Conservation (phyloP, 1,284 basidiomycete species). For the Bjerkandera adusta region DNA sequence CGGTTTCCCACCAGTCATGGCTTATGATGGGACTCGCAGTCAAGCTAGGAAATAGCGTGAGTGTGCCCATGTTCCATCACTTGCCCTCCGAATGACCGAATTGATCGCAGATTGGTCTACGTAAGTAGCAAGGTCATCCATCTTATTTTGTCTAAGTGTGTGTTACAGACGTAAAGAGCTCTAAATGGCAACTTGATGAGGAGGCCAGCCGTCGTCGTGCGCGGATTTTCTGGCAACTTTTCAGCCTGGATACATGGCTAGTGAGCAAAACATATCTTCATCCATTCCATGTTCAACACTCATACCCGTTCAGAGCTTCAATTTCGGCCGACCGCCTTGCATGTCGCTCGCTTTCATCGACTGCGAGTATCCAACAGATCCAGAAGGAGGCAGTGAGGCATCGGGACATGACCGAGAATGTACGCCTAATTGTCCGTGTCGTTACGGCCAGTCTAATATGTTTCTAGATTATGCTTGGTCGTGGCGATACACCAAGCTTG, state of each 20-base stretch:
- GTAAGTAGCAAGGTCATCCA: slow-evolving; percentile 44
- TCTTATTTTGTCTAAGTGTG: too few species aligned
- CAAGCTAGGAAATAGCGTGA: slow-evolving; percentile 55
- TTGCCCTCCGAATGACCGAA: slow-evolving; percentile 2
- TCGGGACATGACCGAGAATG: slow-evolving; percentile 28
- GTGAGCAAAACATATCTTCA: slow-evolving; percentile 39
- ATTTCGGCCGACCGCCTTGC: slow-evolving; percentile 58
- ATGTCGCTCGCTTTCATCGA: slow-evolving; percentile 55
- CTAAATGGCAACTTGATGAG: slow-evolving; percentile 53
- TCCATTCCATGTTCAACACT: not conserved
- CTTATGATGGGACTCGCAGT: slow-evolving; percentile 55
- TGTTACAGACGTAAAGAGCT: slow-evolving; percentile 59
- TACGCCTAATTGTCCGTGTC: not conserved
- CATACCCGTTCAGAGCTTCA: slow-evolving; percentile 48
- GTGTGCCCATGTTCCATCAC: slow-evolving; percentile 19
- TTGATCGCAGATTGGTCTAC: slow-evolving; percentile 55
- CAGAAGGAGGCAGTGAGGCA: slow-evolving; percentile 39
- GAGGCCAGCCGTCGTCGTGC: slow-evolving; percentile 45
- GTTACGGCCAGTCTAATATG: not conserved
- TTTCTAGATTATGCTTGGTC: slow-evolving; percentile 53
- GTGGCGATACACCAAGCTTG: slow-evolving; percentile 49
- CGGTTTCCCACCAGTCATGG: slow-evolving; percentile 49
- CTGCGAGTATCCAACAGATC: slow-evolving; percentile 49
- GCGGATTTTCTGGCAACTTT: slow-evolving; percentile 65
- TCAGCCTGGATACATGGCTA: slow-evolving; percentile 53